Conservation (phyloP, 176 grass and related monocot genomes). For the Rhipidocladum racemiflorum region DNA sequence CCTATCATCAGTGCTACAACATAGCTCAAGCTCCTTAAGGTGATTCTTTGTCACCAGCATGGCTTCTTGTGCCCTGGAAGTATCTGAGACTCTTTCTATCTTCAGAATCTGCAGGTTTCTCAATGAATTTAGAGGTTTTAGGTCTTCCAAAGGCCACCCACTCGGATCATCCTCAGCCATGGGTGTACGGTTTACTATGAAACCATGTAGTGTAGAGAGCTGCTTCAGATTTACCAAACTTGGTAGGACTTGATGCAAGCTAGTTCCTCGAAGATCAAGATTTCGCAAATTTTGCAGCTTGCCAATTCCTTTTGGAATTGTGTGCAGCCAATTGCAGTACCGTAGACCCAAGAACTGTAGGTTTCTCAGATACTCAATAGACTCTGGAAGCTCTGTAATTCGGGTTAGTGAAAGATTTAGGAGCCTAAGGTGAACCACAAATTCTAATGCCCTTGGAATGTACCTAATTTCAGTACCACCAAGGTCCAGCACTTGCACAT, state of each 20-base stretch:
- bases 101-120: constrained; percentile 54
- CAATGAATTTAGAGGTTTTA: constrained; percentile 44
- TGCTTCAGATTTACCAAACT: constrained; percentile 43
- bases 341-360: constrained; percentile 55
- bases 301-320: constrained; percentile 41
- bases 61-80: constrained; percentile 29
- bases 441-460: constrained; percentile 46
- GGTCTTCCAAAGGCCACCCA: constrained; percentile 46
- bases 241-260: constrained; percentile 41
- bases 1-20: constrained; percentile 45
- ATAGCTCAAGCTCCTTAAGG: constrained; percentile 54
- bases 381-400: constrained; percentile 54
- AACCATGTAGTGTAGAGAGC: constrained; percentile 42
- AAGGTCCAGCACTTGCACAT: constrained; percentile 52
- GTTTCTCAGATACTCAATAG: constrained; percentile 46
- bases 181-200: constrained; percentile 31
- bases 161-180: constrained; percentile 33
- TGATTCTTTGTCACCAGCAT: constrained; percentile 36
- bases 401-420: constrained; percentile 60
- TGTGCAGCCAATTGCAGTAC: constrained; percentile 41
- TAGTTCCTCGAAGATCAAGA: constrained; percentile 56
- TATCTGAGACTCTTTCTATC: constrained; percentile 41
- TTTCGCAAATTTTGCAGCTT: constrained; percentile 43
- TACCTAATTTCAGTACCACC: constrained; percentile 36
- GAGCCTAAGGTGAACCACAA: constrained; percentile 51